These are phyloP conservation scores for Buddleja alternifolia DNA, from an alignment of 257 asterid genomes.

Conservation along the genomic window DNA sequence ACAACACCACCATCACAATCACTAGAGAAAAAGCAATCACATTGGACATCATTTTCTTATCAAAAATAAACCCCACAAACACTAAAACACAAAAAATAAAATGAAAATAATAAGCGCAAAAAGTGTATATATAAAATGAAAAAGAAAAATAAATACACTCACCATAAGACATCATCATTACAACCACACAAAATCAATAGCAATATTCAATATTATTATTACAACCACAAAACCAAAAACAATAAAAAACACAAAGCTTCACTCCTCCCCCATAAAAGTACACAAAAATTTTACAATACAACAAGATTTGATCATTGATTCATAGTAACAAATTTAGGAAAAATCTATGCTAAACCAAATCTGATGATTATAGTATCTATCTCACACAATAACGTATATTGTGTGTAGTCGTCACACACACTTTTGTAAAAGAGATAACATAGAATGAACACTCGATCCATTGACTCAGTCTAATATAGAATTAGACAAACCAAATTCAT, in stretches of 20 bases:
- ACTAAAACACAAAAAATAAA: background rate
- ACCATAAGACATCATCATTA: slow-evolving; percentile 10
- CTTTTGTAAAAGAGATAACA: no score
- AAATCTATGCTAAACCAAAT: no score
- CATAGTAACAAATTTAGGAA: slow-evolving; percentile 14
- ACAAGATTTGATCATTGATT: slow-evolving; percentile 44
- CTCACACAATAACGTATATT: no score
- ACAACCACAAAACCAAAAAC: slow-evolving; percentile 15
- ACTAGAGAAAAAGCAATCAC: slow-evolving; percentile 16
- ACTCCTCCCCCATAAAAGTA: background rate
- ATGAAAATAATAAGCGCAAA: background rate
- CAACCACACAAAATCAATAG: slow-evolving; percentile 26
- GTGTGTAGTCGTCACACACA: no score
- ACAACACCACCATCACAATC: slow-evolving; percentile 19
- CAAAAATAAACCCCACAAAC: slow-evolving; percentile 11
- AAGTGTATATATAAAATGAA: background rate
- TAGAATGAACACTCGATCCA: no score
- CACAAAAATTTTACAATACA: slow-evolving; percentile 30
- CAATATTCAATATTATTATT: slow-evolving; percentile 33
- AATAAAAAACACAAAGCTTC: background rate
- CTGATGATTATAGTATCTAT: no score
- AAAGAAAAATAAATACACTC: no score
- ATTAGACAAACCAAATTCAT: no score
- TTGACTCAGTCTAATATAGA: no score
- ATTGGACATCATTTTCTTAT: slow-evolving; percentile 26